Evolutionary conservation across 2,329 filamentous ascomycete species (phyloP).

Genomic region (Herpotrichia juniperi): DNA sequence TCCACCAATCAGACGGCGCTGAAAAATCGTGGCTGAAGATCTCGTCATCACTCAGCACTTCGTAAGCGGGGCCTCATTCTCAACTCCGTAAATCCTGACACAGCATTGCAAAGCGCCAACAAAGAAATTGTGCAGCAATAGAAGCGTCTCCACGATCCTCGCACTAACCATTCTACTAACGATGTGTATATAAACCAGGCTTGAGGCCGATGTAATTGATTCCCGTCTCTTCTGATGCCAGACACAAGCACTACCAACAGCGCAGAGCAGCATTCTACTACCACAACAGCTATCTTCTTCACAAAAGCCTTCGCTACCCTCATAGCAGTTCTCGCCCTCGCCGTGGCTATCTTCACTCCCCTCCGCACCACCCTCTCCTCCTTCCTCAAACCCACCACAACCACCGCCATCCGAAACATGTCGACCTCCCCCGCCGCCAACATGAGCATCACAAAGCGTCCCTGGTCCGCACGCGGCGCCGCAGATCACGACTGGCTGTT

Average conservation of each 20-base stretch:
- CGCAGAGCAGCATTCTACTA: slow-evolving; percentile 15
- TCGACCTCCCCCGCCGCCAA: slow-evolving; percentile 39
- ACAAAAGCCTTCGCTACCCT: slow-evolving; percentile 36
- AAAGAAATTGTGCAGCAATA: slow-evolving; percentile 19
- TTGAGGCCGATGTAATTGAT: slow-evolving; percentile 9
- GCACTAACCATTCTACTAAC: slow-evolving; percentile 39
- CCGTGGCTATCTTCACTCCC: slow-evolving; percentile 52
- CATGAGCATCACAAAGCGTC: slow-evolving; percentile 75
- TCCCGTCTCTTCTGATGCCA: slow-evolving; percentile 33
- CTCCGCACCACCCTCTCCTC: slow-evolving; percentile 41
- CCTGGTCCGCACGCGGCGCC: slow-evolving; percentile 74
- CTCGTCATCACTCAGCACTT: slow-evolving; percentile 35
- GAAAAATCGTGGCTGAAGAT: slow-evolving; percentile 14
- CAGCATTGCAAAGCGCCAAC: slow-evolving; percentile 39
- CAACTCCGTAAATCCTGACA: slow-evolving; percentile 34
- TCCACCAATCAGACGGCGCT: slow-evolving; percentile 28
- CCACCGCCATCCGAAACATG: slow-evolving; percentile 43
- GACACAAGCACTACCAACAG: slow-evolving; percentile 21
- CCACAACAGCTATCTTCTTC: slow-evolving; percentile 18
- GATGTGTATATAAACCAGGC: slow-evolving; percentile 32
- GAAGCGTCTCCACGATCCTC: slow-evolving; percentile 29
- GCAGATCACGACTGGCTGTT: slow-evolving; percentile 87
- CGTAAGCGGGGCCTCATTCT: slow-evolving; percentile 26
- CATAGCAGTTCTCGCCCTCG: slow-evolving; percentile 48
- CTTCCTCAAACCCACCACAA: slow-evolving; percentile 29